Conservation (phyloP, 352 stramenopile genomes). For the Phytophthora palmivora region DNA sequence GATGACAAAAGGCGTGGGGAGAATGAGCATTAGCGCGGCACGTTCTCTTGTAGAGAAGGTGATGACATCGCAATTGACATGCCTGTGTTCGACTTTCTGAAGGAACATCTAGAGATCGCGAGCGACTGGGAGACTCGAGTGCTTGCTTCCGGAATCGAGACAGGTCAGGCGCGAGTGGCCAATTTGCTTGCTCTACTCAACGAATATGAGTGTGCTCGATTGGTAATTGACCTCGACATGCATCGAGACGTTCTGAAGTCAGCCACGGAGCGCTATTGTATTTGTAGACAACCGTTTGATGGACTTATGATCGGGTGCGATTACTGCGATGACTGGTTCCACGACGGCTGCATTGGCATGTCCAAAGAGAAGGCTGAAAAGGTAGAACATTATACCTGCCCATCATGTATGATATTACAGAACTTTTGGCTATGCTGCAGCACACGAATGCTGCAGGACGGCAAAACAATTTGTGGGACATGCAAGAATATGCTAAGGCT, state of each 20-base stretch:
- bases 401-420: conserved; percentile 93
- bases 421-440: conserved; percentile 75
- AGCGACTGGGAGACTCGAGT: conserved; percentile 85
- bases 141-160: conserved; percentile 78
- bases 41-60: conserved; percentile 80
- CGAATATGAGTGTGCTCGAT: conserved; percentile 79
- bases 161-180: conserved; percentile 76
- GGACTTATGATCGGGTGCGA: conserved; percentile 92
- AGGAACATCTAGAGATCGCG: conserved; percentile 82
- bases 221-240: conserved; percentile 90
- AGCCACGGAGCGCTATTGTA: conserved; percentile 92
- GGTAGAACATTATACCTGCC: conserved; percentile 95
- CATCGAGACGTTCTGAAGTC: conserved; percentile 91
- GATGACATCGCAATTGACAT: conserved; percentile 81
- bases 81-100: conserved; percentile 77
- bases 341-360: conserved; percentile 91
- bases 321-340: conserved; percentile 91
- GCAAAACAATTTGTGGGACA: conserved; percentile 82
- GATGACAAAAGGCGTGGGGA: conserved; percentile 71
- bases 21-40: conserved; percentile 66
- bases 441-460: conserved; percentile 49
- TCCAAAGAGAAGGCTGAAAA: conserved; percentile 95
- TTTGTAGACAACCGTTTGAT: conserved; percentile 92
- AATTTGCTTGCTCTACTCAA: conserved; percentile 73
- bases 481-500: conserved; percentile 83